Percentiles rank a stretch among this genome's conserved stretches.
These are phyloP conservation scores for Zygoascus meyerae DNA, from an alignment of 1,139 yeast species.

Conservation along the genomic window DNA sequence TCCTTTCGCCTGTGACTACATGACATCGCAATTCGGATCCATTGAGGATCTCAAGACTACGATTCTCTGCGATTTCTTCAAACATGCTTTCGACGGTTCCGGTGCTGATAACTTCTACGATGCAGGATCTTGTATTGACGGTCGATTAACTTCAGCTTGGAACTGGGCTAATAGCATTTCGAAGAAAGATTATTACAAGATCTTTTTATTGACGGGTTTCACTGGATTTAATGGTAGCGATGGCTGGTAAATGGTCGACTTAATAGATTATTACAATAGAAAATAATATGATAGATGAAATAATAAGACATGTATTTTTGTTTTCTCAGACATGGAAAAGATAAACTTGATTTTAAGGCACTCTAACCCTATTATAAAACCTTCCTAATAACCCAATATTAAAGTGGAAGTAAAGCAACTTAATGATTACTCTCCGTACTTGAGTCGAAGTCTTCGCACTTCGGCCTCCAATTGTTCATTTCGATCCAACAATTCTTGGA, in stretches of 20 bases:
- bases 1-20: conserved; percentile 44
- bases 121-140: conserved; percentile 78
- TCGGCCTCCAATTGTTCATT: conserved; percentile 32
- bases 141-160: conserved; percentile 72
- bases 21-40: conserved; percentile 50
- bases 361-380: no score
- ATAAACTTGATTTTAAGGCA: background rate
- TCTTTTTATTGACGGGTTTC: conserved; percentile 62
- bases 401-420: background rate
- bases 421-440: conserved; percentile 13
- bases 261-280: background rate
- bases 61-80: conserved; percentile 60
- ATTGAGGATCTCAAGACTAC: conserved; percentile 46
- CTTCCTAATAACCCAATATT: background rate
- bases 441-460: conserved; percentile 23
- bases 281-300: background rate
- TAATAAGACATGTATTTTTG: background rate
- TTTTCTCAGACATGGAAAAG: background rate
- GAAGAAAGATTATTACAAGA: conserved; percentile 57
- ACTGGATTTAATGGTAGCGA: conserved; percentile 70
- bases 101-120: conserved; percentile 75
- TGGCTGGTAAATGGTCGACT: conserved; percentile 36
- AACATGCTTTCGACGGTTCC: conserved; percentile 69
- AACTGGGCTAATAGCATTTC: conserved; percentile 66
- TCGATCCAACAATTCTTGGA: conserved; percentile 51